phyloP scores from a whole-genome alignment of 2,329 filamentous ascomycete genomes.

The Microascus cirrosus region DNA sequence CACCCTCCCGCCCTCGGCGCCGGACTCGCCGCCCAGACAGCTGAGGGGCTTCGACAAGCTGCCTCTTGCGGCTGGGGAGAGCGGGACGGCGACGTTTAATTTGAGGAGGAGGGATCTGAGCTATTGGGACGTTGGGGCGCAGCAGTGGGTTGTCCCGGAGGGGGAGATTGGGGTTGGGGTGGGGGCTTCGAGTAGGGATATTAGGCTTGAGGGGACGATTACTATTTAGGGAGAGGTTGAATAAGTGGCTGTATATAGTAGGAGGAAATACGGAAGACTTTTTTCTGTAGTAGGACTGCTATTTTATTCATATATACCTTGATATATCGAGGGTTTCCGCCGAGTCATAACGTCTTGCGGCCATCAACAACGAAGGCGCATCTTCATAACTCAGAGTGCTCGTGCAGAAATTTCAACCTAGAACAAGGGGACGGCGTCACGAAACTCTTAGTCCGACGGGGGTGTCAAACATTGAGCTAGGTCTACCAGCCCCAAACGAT shows the following conservation, averaged over 20 bases:
- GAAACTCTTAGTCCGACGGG: too few relatives aligned
- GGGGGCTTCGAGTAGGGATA: slow-evolving; percentile 34
- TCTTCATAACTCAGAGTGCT: too few relatives aligned
- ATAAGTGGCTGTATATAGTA: neutral
- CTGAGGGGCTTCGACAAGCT: slow-evolving; percentile 58
- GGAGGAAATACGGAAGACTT: too few relatives aligned
- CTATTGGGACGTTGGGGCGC: slow-evolving; percentile 58
- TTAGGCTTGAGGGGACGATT: slow-evolving; percentile 22
- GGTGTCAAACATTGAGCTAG: too few relatives aligned
- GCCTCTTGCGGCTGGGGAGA: slow-evolving; percentile 47
- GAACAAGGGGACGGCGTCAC: too few relatives aligned
- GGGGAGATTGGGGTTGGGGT: slow-evolving; percentile 30
- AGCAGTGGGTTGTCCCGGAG: slow-evolving; percentile 48
- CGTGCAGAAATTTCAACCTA: too few relatives aligned
- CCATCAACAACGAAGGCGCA: too few relatives aligned
- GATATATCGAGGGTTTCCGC: too few relatives aligned
- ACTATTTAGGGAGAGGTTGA: neutral
- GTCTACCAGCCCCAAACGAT: too few relatives aligned
- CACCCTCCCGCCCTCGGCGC: slow-evolving; percentile 40
- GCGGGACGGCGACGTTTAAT: slow-evolving; percentile 42
- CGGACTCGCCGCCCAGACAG: slow-evolving; percentile 50
- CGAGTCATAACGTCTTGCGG: too few relatives aligned
- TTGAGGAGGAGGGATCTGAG: slow-evolving; percentile 51
- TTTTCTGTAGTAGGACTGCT: too few relatives aligned
- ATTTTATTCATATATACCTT: too few relatives aligned